phyloP scores from a whole-genome alignment of 225 moss, liverwort and hornwort genomes.

The Pseudisothecium myosuroides region DNA sequence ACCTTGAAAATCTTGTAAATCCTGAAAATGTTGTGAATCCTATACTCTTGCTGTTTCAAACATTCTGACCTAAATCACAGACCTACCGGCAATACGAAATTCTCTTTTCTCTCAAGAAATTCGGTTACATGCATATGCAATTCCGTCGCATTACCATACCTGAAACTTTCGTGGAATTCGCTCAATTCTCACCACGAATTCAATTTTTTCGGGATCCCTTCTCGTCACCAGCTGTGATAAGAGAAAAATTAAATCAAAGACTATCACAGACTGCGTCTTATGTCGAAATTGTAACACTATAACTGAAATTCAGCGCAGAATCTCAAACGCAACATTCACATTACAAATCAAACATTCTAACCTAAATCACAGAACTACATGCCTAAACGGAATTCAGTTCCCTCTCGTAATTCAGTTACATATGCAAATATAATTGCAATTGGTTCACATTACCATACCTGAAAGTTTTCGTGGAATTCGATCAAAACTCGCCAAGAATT shows the following conservation, averaged over 20 bases:
- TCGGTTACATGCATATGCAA: not conserved
- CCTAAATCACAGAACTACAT: not conserved
- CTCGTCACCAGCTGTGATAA: not conserved
- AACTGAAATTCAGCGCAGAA: not conserved
- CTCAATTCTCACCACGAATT: not conserved
- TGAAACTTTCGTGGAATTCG: not conserved
- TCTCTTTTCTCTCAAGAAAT: not conserved
- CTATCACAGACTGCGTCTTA: not conserved
- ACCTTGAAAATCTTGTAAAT: not conserved
- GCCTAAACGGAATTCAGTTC: not conserved
- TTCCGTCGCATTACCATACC: not conserved
- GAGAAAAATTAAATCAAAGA: not conserved
- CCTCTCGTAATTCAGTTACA: not conserved
- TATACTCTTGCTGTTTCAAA: not conserved
- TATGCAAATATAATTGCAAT: too few species aligned
- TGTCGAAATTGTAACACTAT: not conserved
- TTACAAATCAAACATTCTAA: not conserved
- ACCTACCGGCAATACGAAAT: not conserved
- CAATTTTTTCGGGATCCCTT: not conserved
- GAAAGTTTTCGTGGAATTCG: not conserved
- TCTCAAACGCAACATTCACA: not conserved
- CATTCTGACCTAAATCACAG: not conserved
- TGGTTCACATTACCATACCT: not conserved
- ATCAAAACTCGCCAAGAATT: not conserved
- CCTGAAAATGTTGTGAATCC: not conserved